Conservation (phyloP, 108 stramenopile species). For the Fragilariopsis cylindrus region DNA sequence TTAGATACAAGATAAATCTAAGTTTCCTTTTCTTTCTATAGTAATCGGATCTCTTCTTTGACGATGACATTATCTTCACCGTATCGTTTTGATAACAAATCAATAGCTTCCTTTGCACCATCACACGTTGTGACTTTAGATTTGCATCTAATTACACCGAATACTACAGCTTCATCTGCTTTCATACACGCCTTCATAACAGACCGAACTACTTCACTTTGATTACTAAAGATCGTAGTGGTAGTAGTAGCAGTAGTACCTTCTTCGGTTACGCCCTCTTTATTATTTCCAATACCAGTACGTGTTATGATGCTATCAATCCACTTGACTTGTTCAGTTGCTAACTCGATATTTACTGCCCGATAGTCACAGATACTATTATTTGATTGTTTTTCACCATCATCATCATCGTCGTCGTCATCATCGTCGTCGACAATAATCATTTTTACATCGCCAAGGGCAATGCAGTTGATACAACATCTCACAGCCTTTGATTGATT, state of each 20-base stretch:
- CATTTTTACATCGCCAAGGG: conserved; percentile 17
- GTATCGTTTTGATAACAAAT: conserved; percentile 2
- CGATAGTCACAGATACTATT: background rate
- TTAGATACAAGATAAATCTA: background rate
- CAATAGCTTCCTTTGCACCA: conserved; percentile 4
- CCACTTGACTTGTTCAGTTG: conserved; percentile 9
- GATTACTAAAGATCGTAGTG: background rate
- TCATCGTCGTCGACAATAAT: no score
- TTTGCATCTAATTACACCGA: conserved; percentile 9
- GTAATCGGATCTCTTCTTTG: conserved; percentile 3
- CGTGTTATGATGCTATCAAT: background rate
- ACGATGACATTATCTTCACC: conserved; percentile 1
- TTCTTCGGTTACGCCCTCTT: background rate
- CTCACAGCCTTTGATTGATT: background rate
- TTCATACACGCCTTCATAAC: background rate
- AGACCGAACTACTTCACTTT: conserved; percentile 8
- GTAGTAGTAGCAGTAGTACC: no score
- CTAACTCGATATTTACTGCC: conserved; percentile 4
- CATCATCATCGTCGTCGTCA: background rate
- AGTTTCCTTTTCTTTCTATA: background rate
- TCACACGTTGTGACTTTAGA: conserved; percentile 9
- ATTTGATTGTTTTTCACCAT: background rate
- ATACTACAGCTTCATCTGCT: conserved; percentile 9
- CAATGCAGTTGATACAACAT: conserved; percentile 11
- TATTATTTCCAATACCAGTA: background rate